Base-by-base conservation (phyloP, 2,329 filamentous ascomycete genomes). In the Penicillium expansum region DNA sequence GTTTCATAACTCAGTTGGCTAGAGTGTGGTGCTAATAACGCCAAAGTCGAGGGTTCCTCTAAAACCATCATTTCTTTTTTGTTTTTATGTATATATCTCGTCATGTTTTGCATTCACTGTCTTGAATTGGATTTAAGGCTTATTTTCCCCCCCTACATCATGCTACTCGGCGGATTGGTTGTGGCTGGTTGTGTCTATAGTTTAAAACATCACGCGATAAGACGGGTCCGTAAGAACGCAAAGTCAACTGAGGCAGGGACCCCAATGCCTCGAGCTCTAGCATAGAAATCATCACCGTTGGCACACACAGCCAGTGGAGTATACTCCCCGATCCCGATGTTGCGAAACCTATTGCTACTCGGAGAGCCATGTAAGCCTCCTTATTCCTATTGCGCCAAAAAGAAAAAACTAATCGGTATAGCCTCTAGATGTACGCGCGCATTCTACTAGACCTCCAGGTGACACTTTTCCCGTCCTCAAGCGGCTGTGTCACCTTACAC, bases 381-480 rank as follows among this genome's bases (percentile, higher is more conserved):
- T 7, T 22, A 5, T n/a, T 24, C 14, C 8, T 11, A 10, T 16
- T 11, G 1, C 18, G 1, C 5, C 10, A 16, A 1, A 3, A 22
- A 22, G n/a, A 11, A 22, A 24, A 11, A 16, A 33, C 16, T 41
- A 18, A 50, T 54, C 30, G 57, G 18, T 48, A 58, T 54, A 27
- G 52, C 48, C 30, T 55, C 32, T 14, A 56, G 35, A 11, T 55
- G 38, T 5, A 37, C 14, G 11, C 60, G 16, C 13, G 57, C 56
- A 44, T 53, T 56, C 35, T 59, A 52, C 27, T 63, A 27, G 1
- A 54, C 59, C 16, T 62, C 62, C 8, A 64, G 37, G n/a, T 69
- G 56, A 8, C 64, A 63, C 41, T 60, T 63, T 35, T 65, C n/a
- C 68, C 4, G 61, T 2, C 66, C 61, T 10, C 63, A 59, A 7